Conservation (phyloP, 768 basidiomycete genomes). For the Mycena crocata region DNA sequence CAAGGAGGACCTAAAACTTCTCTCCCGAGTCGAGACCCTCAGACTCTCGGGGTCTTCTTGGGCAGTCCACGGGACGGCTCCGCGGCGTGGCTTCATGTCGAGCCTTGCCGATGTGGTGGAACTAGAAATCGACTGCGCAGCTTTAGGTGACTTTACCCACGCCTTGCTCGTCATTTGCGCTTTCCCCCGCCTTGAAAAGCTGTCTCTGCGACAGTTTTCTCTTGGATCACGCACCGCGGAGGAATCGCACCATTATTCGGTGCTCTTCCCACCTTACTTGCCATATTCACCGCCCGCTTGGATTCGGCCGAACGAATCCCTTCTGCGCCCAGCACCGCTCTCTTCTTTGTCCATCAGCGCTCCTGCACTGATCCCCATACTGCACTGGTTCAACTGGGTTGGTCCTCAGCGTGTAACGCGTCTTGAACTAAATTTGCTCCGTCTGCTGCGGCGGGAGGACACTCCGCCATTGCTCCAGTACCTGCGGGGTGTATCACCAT, state of each 20-base stretch:
- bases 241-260: not conserved
- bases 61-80: not conserved
- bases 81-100: not conserved
- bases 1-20: not conserved
- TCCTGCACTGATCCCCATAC: conserved; percentile 5
- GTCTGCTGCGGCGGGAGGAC: not conserved
- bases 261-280: not conserved
- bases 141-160: not conserved
- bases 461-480: not conserved
- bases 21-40: not conserved
- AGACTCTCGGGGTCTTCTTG: not conserved
- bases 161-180: not conserved
- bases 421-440: not conserved
- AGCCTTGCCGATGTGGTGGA: not conserved
- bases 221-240: not conserved
- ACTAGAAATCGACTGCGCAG: not conserved
- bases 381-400: conserved; percentile 17
- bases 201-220: not conserved
- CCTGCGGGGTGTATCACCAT: not conserved
- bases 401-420: not conserved
- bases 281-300: conserved; percentile 10
- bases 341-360: not conserved
- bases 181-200: conserved; percentile 1
- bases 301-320: not conserved
- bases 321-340: not conserved